These are phyloP conservation scores for Ganoderma resinaceum DNA, from an alignment of 1,284 basidiomycete genomes.

Conservation along the genomic window DNA sequence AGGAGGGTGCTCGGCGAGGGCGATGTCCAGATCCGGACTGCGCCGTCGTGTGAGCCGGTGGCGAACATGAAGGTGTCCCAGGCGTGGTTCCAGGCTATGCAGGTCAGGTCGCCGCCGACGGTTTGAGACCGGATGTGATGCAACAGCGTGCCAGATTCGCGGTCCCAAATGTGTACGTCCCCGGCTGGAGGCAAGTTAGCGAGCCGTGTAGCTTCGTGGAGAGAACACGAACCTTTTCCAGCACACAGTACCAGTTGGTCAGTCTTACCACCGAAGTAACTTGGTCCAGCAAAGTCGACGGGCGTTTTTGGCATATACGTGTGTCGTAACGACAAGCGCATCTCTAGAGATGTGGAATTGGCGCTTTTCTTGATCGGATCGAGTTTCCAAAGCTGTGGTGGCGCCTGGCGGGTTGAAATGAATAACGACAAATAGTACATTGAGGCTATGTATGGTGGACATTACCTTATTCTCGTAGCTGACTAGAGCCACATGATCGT, in stretches of 20 bases:
- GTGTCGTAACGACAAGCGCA: slow-evolving; percentile 63
- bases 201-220: background rate
- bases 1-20: slow-evolving; percentile 16
- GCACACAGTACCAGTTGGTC: slow-evolving; percentile 80
- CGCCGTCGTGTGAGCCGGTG: slow-evolving; percentile 79
- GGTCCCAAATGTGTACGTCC: slow-evolving; percentile 86
- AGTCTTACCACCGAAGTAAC: slow-evolving; percentile 80
- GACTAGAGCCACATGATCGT: slow-evolving; percentile 69
- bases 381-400: slow-evolving; percentile 83
- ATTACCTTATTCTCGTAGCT: slow-evolving; percentile 76
- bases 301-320: slow-evolving; percentile 73
- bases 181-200: slow-evolving; percentile 54
- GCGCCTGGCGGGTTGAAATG: slow-evolving; percentile 52
- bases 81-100: slow-evolving; percentile 78
- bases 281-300: slow-evolving; percentile 80
- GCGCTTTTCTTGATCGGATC: slow-evolving; percentile 60
- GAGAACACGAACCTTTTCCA: slow-evolving; percentile 63
- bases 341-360: slow-evolving; percentile 27
- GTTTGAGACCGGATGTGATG: slow-evolving; percentile 69
- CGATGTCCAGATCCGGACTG: slow-evolving; percentile 74
- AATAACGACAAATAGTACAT: slow-evolving; percentile 10
- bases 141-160: slow-evolving; percentile 71
- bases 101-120: slow-evolving; percentile 72
- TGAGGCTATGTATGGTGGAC: slow-evolving; percentile 6
- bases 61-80: slow-evolving; percentile 81